A percentile compares a stretch with the other conserved stretches of the same genome.
Evolutionary conservation across 2,329 filamentous ascomycete species (phyloP).

Genomic region (Cryphonectria radicalis): DNA sequence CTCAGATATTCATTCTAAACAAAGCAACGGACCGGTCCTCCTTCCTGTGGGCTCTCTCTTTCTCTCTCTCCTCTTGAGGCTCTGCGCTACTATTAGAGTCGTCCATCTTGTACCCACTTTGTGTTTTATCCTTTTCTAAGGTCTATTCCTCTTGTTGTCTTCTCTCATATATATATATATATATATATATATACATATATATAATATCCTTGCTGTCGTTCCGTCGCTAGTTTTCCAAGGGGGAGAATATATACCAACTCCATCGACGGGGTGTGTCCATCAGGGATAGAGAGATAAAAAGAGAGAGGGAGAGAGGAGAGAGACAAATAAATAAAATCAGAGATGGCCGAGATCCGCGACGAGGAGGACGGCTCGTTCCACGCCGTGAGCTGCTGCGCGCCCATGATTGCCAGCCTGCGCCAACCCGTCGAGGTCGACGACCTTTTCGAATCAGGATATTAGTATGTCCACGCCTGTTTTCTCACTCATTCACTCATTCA

Average conservation of each 20-base stretch:
- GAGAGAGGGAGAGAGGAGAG: background rate
- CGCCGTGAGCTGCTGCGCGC: constrained; percentile 43
- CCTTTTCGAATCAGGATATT: constrained; percentile 23
- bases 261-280: no score
- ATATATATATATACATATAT: no score
- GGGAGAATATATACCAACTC: background rate
- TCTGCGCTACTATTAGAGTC: background rate
- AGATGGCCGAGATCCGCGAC: constrained; percentile 34
- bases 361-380: constrained; percentile 41
- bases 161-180: no score
- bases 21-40: background rate
- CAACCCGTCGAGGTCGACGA: constrained; percentile 51
- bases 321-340: background rate
- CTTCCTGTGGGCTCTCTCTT: background rate
- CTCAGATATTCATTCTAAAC: constrained; percentile 1
- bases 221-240: background rate
- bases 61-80: background rate
- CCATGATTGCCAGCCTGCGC: constrained; percentile 42
- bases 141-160: background rate
- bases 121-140: background rate
- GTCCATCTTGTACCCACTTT: background rate
- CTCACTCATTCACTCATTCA: background rate
- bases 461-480: constrained; percentile 9
- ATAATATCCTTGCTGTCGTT: no score
- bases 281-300: background rate